Base-by-base conservation (phyloP, 148 eudicot genomes). In the Dysphania ambrosioides region DNA sequence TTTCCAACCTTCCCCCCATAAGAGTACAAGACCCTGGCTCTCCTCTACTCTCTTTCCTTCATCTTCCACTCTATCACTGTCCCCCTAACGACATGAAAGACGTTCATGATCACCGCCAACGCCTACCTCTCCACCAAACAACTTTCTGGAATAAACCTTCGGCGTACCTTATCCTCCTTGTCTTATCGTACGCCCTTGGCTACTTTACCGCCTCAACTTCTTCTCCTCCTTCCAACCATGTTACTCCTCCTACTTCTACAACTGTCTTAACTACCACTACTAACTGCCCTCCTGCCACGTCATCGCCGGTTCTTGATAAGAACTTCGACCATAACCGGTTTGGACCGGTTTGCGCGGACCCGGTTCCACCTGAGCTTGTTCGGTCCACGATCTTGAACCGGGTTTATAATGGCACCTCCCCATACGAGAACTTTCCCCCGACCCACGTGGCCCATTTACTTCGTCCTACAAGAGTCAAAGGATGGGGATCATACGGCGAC, bases 401-500 rank as follows among this genome's bases (percentile, higher is more conserved):
- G 10, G 40, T 91, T 29, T 91, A 81, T 79, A 78, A 89, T 61
- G 91, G 88, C 4, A 81, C 86, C 1, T 87, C 89, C 23, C 93
- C 96, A 0, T 91, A 82, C 71, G 71, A 75, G 4, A 57, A 83
- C 34, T 89, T 91, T 73, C 97, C 97, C 8, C 91, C 89, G 23
- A 66, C 79, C 5, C 83, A 89, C 82, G 75, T 81, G 31, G 68
- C 72, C 36, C 44, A 40, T 1, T 78, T 86, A 68, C 79, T 89
- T 34, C 73, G 72, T 6, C 66, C 72, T 0, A 82, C 42, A 6
- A 47, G 86, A 59, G 78, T 86, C 57, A 86, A 83, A 71, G 93
- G 97, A 3, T 89, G 93, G 97, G 97, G 93, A 19, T 91, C 97
- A 21, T 70, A 81, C 71, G 90, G 90, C 12, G 73, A 88, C 51